phyloP scores from a whole-genome alignment of 1,284 basidiomycete species.

The Xanthoconium separans region DNA sequence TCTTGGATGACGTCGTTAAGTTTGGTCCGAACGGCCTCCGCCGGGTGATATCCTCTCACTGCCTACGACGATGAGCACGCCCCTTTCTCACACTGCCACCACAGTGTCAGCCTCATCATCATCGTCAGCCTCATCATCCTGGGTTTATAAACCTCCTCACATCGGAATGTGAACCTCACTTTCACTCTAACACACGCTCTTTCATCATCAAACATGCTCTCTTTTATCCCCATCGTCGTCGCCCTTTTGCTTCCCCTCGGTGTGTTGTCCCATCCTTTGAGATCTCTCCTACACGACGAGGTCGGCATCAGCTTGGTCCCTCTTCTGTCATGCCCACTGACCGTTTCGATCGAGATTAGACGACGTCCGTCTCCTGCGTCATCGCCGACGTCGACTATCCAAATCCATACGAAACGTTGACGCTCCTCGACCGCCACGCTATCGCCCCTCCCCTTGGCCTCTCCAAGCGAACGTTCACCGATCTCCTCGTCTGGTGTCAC shows the following conservation, averaged over 20 bases:
- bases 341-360: slow-evolving; percentile 4
- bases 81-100: background rate
- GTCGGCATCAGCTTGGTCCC: background rate
- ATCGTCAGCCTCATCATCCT: no score
- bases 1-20: background rate
- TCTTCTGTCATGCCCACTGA: background rate
- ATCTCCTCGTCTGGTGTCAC: slow-evolving; percentile 33
- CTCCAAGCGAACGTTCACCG: slow-evolving; percentile 21
- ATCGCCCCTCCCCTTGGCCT: slow-evolving; percentile 26
- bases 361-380: slow-evolving; percentile 16
- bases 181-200: background rate
- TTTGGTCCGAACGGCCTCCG: slow-evolving; percentile 27
- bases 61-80: slow-evolving; percentile 24
- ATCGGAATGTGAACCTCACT: no score
- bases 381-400: slow-evolving; percentile 29
- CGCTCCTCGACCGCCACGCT: slow-evolving; percentile 23
- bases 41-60: slow-evolving; percentile 15
- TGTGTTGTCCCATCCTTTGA: slow-evolving; percentile 17
- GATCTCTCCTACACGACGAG: no score
- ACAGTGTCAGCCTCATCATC: slow-evolving; percentile 4
- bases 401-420: slow-evolving; percentile 22
- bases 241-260: slow-evolving; percentile 23
- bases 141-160: no score
- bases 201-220: slow-evolving; percentile 21
- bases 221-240: slow-evolving; percentile 5